Percentiles rank a stretch among this genome's conserved stretches.
Evolutionary conservation across 352 stramenopile genomes (phyloP).

Genomic region (Pythium monospermum): DNA sequence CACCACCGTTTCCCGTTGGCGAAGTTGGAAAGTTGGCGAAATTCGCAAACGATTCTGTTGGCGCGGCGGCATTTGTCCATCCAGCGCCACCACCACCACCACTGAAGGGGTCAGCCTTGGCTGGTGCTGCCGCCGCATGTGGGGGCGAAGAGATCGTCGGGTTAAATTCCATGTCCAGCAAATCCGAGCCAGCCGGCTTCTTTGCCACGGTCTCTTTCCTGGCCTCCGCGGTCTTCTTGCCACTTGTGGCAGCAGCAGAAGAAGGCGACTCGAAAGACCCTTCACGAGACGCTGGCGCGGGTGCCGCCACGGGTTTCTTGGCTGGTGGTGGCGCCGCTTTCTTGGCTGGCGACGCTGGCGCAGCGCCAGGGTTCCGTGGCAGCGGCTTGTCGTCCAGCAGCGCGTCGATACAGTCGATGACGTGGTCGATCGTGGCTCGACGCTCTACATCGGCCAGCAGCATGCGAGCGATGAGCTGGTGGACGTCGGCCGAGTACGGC

Average conservation of each 20-base stretch:
- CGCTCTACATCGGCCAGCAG: constrained; percentile 88
- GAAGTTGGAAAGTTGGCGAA: constrained; percentile 61
- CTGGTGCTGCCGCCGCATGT: constrained; percentile 9
- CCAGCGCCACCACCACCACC: constrained; percentile 5
- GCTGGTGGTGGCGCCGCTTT: constrained; percentile 8
- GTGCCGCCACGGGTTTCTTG: background rate
- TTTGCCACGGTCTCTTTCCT: constrained; percentile 41
- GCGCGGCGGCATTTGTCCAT: constrained; percentile 14
- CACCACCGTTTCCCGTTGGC: constrained; percentile 11
- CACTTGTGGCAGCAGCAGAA: background rate
- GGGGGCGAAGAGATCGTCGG: constrained; percentile 36
- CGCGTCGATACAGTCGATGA: constrained; percentile 87
- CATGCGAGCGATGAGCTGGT: constrained; percentile 90
- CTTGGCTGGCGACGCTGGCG: constrained; percentile 24
- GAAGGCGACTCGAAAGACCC: constrained; percentile 18
- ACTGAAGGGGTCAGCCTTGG: constrained; percentile 14
- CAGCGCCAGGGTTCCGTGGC: constrained; percentile 12
- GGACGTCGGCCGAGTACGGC: constrained; percentile 83
- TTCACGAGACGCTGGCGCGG: constrained; percentile 16
- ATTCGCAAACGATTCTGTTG: constrained; percentile 43
- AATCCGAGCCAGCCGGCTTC: constrained; percentile 34
- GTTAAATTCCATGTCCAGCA: constrained; percentile 70
- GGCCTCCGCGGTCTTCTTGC: constrained; percentile 48
- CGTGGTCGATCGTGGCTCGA: constrained; percentile 88
- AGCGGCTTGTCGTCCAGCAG: constrained; percentile 36